A percentile compares a stretch with the other conserved stretches of the same genome.
Evolutionary conservation across 768 basidiomycete genomes (phyloP).

Genomic region (Ramaria sp.): DNA sequence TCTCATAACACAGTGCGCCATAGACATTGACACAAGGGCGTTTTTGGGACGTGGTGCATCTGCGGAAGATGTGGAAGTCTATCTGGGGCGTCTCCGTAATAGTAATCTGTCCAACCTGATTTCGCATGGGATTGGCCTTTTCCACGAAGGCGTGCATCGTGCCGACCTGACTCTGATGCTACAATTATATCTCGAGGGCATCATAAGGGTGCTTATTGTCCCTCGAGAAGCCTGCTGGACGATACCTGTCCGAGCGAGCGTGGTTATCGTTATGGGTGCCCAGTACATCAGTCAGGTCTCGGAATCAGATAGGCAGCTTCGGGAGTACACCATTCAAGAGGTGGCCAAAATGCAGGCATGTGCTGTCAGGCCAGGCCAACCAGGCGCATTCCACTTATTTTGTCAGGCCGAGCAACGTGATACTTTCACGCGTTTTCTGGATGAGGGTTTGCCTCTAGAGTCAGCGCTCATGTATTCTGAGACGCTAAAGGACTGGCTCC

Average conservation of each 20-base stretch:
- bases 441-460: conserved; percentile 84
- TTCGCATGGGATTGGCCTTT: conserved; percentile 80
- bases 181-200: conserved; percentile 70
- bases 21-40: conserved; percentile 60
- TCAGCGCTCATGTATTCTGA: conserved; percentile 53
- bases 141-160: conserved; percentile 60
- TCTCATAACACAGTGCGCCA: conserved; percentile 78
- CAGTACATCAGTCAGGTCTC: conserved; percentile 57
- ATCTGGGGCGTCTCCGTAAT: conserved; percentile 52
- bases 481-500: conserved; percentile 39
- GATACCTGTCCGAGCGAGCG: conserved; percentile 71
- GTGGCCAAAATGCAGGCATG: conserved; percentile 87
- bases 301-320: conserved; percentile 52
- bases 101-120: conserved; percentile 56
- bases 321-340: conserved; percentile 74
- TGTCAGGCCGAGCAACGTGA: conserved; percentile 83
- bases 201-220: conserved; percentile 70
- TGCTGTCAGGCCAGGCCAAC: conserved; percentile 50
- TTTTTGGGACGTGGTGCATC: conserved; percentile 47
- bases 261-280: conserved; percentile 86
- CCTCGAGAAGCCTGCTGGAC: conserved; percentile 84
- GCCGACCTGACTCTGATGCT: conserved; percentile 64
- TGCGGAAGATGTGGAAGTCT: conserved; percentile 46
- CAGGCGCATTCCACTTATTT: conserved; percentile 63
- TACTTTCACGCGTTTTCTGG: conserved; percentile 72